Base-by-base conservation (phyloP, 164 flowering plant species). In the Berberis thunbergii region DNA sequence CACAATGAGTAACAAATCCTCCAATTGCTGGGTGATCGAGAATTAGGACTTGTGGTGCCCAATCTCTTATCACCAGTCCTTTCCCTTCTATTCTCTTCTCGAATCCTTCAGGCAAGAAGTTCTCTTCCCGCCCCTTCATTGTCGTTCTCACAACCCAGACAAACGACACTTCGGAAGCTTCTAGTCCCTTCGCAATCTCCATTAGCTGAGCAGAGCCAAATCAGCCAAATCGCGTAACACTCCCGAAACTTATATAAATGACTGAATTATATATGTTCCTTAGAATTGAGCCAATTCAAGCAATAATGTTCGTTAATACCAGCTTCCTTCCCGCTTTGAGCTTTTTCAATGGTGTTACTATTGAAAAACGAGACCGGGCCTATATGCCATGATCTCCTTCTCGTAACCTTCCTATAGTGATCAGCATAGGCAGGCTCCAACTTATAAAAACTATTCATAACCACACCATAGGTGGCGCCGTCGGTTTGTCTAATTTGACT, bases 401-500 rank as follows among this genome's bases (percentile, higher is more conserved):
- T 57, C 67, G 63, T 40, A 4, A 50, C 61, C 13, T 65, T 63
- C 63, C 42, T 62, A 50, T 67, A 65, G 57, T 69, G 54, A 3
- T 71, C 76, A 10, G 75, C 77, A 53, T 80, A 80, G 6, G 43
- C 74, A 1, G 77, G 73, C 56, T 83, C 84, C 9, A 80, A 70
- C 67, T 83, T 83, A 11, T 74, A 64, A 64, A 80, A 83, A 64
- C 78, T 79, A 62, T 80, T 80, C 1, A 79, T 73, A 10, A 75
- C 26, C 26, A 70, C 64, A 0, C 79, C 85, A 64, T 65, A 64
- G 64, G 74, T 71, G n/a, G 2, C 67, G 43, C 4, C 0, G 2
- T 74, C 78, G 2, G 77, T 44, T 41, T 69, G 72, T 41, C 4
- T 44, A 0, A 13, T 46, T 41, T 54, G 41, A 1, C 13, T 55